Percentiles rank a stretch among this genome's conserved stretches.
phyloP scores from a whole-genome alignment of 129 eudicot genomes.

The Artemisia annua region DNA sequence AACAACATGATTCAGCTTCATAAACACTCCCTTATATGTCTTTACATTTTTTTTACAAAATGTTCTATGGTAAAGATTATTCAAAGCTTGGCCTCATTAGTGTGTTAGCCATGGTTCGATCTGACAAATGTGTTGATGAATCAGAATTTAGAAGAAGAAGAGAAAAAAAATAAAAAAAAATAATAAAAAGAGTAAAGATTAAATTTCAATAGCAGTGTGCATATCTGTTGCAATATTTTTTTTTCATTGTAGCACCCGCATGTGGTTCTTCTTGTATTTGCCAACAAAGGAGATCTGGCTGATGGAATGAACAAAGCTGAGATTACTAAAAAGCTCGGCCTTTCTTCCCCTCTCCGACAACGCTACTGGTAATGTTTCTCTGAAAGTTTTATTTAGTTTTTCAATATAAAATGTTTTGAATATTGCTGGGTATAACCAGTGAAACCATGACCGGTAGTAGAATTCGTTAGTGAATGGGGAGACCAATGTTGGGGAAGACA shows the following conservation, averaged over 20 bases:
- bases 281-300: constrained; percentile 99
- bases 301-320: constrained; percentile 99
- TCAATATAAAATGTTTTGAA: neutral
- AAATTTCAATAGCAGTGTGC: too few relatives aligned
- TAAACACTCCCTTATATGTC: too few relatives aligned
- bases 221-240: neutral
- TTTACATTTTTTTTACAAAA: too few relatives aligned
- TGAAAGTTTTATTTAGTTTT: neutral
- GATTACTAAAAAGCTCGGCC: constrained; percentile 97
- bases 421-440: neutral
- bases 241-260: constrained; percentile 69
- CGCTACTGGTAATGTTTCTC: constrained; percentile 72
- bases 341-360: constrained; percentile 87
- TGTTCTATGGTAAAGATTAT: too few relatives aligned
- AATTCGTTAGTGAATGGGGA: neutral
- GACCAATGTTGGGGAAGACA: too few relatives aligned
- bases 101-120: neutral
- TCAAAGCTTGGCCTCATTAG: neutral
- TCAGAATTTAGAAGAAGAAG: too few relatives aligned
- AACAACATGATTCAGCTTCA: too few relatives aligned
- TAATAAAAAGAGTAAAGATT: too few relatives aligned
- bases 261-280: constrained; percentile 94
- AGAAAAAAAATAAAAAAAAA: too few relatives aligned
- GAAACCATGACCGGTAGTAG: too few relatives aligned
- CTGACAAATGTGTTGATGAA: too few relatives aligned